These are phyloP conservation scores for Monilinia fructicola DNA, from an alignment of 2,329 filamentous ascomycete genomes.

Conservation along the genomic window DNA sequence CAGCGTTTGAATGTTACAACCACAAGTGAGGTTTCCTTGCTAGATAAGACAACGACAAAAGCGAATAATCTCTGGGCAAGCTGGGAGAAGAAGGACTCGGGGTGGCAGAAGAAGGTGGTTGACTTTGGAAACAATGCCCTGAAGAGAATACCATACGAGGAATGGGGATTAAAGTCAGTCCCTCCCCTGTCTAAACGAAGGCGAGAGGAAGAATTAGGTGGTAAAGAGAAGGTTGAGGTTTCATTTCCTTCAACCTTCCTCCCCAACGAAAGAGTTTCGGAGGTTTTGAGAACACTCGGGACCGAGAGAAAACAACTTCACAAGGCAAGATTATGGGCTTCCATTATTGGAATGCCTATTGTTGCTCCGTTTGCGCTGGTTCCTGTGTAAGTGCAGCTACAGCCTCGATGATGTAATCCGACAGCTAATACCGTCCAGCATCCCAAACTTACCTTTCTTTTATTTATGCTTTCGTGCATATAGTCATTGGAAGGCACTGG, in stretches of 20 bases:
- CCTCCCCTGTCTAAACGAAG: constrained; percentile 73
- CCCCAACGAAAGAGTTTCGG: constrained; percentile 59
- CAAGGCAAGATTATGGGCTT: constrained; percentile 74
- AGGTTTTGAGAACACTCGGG: constrained; percentile 68
- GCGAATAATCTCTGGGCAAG: constrained; percentile 76
- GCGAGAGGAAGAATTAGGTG: constrained; percentile 61
- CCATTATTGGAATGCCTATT: constrained; percentile 78
- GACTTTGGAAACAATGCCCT: constrained; percentile 83
- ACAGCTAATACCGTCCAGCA: constrained; percentile 49
- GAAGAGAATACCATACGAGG: constrained; percentile 87
- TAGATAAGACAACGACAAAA: constrained; percentile 68
- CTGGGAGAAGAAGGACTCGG: constrained; percentile 81
- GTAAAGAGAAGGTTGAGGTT: constrained; percentile 67
- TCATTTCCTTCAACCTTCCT: constrained; percentile 74
- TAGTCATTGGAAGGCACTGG: constrained; percentile 86
- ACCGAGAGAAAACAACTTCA: constrained; percentile 81
- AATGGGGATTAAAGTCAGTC: constrained; percentile 96
- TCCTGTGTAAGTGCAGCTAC: constrained; percentile 66
- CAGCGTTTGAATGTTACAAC: constrained; percentile 66
- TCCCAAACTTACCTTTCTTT: constrained; percentile 96
- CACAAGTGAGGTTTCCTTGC: constrained; percentile 52
- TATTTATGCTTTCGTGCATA: constrained; percentile 89
- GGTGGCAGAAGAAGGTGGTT: constrained; percentile 88
- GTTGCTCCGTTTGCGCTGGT: constrained; percentile 79
- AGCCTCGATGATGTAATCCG: background rate